Evolutionary conservation across 2,329 filamentous ascomycete genomes (phyloP).

Genomic region (Penicillium sp.): DNA sequence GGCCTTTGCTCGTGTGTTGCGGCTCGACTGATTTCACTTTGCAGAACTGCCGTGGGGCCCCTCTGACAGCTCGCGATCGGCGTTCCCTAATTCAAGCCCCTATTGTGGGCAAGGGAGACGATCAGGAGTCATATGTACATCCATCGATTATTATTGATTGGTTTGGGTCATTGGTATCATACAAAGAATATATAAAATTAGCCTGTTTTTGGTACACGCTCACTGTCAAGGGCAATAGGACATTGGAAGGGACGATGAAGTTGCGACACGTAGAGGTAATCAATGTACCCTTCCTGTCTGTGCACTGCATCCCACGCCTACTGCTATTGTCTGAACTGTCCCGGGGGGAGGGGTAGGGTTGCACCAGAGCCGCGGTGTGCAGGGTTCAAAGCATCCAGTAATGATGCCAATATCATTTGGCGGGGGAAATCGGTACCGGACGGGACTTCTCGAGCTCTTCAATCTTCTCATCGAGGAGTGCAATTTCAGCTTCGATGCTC

Average conservation of each 20-base stretch:
- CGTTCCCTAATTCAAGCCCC: constrained; percentile 15
- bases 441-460: constrained; percentile 46
- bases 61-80: constrained; percentile 16
- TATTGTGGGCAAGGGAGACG: constrained; percentile 2
- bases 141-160: too few species aligned
- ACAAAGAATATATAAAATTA: constrained; percentile 5
- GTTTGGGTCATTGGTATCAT: constrained; percentile 13
- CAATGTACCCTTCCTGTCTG: constrained; percentile 14
- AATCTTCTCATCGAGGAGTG: constrained; percentile 73
- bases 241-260: constrained; percentile 4
- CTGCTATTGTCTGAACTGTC: constrained; percentile 10
- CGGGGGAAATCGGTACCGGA: constrained; percentile 5
- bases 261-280: not conserved
- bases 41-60: constrained; percentile 15
- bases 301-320: constrained; percentile 15
- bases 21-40: constrained; percentile 12
- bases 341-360: constrained; percentile 6
- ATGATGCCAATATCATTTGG: constrained; percentile 7
- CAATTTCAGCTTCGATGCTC: constrained; percentile 71
- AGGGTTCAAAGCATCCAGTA: too few species aligned
- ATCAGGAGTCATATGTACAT: not conserved
- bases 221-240: constrained; percentile 1
- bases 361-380: constrained; percentile 6
- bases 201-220: not conserved
- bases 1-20: not conserved